Base-by-base conservation (phyloP, 164 flowering plant species). In the grape (Vitis vinifera) region DNA sequence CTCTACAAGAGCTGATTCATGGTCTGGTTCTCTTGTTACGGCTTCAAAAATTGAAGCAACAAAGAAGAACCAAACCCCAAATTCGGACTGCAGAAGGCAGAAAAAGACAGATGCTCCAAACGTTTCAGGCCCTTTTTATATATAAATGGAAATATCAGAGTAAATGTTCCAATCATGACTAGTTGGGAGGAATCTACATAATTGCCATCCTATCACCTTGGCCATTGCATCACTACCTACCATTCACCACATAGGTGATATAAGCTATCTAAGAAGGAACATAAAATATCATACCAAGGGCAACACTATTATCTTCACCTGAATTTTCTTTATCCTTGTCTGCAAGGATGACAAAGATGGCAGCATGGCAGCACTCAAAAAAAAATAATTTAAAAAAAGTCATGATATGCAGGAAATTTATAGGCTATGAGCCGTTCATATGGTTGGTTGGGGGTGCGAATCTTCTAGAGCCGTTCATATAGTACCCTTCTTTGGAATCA, bases 151-250 rank as follows among this genome's bases (percentile, higher is more conserved):
- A 37, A 53, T 53, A 53, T 11, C 73, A 57, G 31, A 58, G 9
- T 29, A 37, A 58, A 50, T 16, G 63, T 29, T 23, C 63, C 68
- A 71, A 70, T 49, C 55, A 55, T 23, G 37, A 14, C 14, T 14
- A 59, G n/a, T 7, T 55, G 14, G 62, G 51, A 57, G 67, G 59
- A 71, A 64, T 50, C 37, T 50, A 13, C 61, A 68, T 27, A 23
- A 68, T 57, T 12, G 56, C 10, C 55, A 44, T 10, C 53, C 62
- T 9, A 3, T 57, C 62, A 59, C 17, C 29, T 52, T 51, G n/a
- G 65, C 58, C 65, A 61, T 2, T 10, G 57, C 17, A 30, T 31
- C 16, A 51, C 52, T 31, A 52, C 10, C 58, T 30, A 16, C 66
- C 51, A 7, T 31, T 52, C 29, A 69, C 27, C 8, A 10, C 4